Evolutionary conservation across 768 basidiomycete genomes (phyloP).

Genomic region (Kwoniella shandongensis): DNA sequence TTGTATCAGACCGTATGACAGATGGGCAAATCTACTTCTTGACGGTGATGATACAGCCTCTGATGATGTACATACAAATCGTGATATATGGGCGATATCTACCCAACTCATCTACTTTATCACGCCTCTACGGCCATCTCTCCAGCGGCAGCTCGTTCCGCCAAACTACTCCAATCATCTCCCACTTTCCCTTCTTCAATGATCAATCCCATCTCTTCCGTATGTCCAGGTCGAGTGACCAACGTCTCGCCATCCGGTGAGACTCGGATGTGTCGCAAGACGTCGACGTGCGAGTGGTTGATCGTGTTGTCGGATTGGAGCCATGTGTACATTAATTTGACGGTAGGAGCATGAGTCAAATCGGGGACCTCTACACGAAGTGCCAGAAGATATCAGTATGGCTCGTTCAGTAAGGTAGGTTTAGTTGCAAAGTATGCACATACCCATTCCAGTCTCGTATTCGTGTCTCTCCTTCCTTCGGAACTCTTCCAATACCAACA

Average conservation of each 20-base stretch:
- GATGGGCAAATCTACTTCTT: no score
- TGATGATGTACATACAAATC: no score
- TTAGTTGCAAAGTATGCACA: slow-evolving; percentile 4
- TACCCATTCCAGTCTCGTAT: slow-evolving; percentile 52
- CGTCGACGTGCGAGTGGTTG: slow-evolving; percentile 36
- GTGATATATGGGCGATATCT: slow-evolving; percentile 2
- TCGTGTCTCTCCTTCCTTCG: slow-evolving; percentile 45
- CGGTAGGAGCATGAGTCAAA: slow-evolving; percentile 48
- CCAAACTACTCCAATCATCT: slow-evolving; percentile 37
- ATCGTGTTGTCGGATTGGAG: slow-evolving; percentile 37
- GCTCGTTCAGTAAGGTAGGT: background rate
- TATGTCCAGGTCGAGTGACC: slow-evolving; percentile 19
- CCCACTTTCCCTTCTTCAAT: slow-evolving; percentile 14
- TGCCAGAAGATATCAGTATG: background rate
- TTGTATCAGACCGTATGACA: no score
- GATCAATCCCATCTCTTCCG: slow-evolving; percentile 32
- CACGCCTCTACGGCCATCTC: background rate
- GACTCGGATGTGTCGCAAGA: slow-evolving; percentile 38
- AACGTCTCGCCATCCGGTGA: slow-evolving; percentile 24
- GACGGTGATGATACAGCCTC: no score
- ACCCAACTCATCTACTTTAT: no score
- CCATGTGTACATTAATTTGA: slow-evolving; percentile 46
- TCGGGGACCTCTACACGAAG: slow-evolving; percentile 47
- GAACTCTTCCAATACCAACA: slow-evolving; percentile 47
- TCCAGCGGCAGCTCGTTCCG: background rate